Base-by-base conservation (phyloP, 139 green algal genomes). In the Chlamydomonas applanata region DNA sequence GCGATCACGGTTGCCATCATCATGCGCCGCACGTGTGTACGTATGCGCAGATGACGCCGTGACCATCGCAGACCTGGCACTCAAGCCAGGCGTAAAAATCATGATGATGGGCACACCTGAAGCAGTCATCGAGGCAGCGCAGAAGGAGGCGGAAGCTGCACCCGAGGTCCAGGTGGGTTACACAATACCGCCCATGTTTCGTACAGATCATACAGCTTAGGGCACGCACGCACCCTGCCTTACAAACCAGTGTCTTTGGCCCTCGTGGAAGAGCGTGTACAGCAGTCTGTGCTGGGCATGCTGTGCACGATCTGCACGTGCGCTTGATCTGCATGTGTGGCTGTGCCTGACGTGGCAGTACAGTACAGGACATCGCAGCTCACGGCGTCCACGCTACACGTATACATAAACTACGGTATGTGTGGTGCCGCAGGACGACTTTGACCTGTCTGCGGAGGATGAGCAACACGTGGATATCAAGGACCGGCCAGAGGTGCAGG, bases 51-150 rank as follows among this genome's bases (percentile, higher is more conserved):
- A 35, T 0, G 87, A 94, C 45, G 78, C 85, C 11, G 73, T 34
- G 9, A 19, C 35, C n/a, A 32, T 93, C 22, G 27, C 27, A 0
- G 84, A 92, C 20, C 76, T 96, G 24, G 25, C 61, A 13, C 62
- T 93, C 3, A 94, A 94, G 78, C 81, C 88, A 16, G 83, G 78
- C 3, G 62, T 75, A 7, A 91, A 90, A 34, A 67, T 98, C 46
- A 96, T 94, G 83, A 80, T 97, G 81, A 90, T 97, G 79, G 92
- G 92, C 19, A 90, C 86, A 7, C 83, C 88, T 14, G 90, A 95
- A n/a, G 80, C 72, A 0, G 77, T 81, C 4, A 89, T 93, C 25
- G 79, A 83, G 29, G 62, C 76, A 19, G 36, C 85, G 32, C 68
- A 78, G 29, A 72, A 79, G 36, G 74, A 82, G 36, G 83, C 83